phyloP scores from a whole-genome alignment of 2,329 filamentous ascomycete genomes.

The Aspergillus hiratsukae region DNA sequence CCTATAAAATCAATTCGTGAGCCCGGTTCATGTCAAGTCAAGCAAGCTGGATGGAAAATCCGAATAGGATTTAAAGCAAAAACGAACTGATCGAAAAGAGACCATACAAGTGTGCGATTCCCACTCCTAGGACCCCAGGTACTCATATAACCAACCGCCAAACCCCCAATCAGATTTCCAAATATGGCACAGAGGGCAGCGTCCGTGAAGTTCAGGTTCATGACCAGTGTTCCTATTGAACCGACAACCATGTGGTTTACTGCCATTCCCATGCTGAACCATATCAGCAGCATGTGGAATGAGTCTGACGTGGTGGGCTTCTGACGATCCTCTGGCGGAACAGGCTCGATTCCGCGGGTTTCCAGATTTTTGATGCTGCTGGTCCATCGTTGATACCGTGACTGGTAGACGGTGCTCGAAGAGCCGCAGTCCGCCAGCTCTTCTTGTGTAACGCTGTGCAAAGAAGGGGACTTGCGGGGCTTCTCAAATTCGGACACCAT shows the following conservation, averaged over 20 bases:
- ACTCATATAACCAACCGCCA: slow-evolving; percentile 38
- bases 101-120: slow-evolving; percentile 39
- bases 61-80: background rate
- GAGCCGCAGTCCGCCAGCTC: slow-evolving; percentile 15
- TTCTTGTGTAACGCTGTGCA: slow-evolving; percentile 20
- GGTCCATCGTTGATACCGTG: slow-evolving; percentile 21
- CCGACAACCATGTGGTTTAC: slow-evolving; percentile 41
- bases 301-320: slow-evolving; percentile 19
- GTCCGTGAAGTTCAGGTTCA: slow-evolving; percentile 38
- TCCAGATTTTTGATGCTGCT: slow-evolving; percentile 23
- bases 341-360: slow-evolving; percentile 23
- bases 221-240: slow-evolving; percentile 39
- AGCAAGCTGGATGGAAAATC: background rate
- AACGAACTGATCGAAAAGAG: background rate
- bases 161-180: slow-evolving; percentile 31
- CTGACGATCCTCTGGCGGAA: slow-evolving; percentile 25
- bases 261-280: slow-evolving; percentile 38
- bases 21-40: background rate
- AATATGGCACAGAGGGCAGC: slow-evolving; percentile 36
- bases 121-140: slow-evolving; percentile 41
- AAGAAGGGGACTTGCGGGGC: slow-evolving; percentile 17
- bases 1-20: slow-evolving; percentile 21
- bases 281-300: slow-evolving; percentile 33
- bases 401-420: slow-evolving; percentile 5
- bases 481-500: slow-evolving; percentile 25